Conservation (phyloP, 805 yeast species). For the Ogataea pini region DNA sequence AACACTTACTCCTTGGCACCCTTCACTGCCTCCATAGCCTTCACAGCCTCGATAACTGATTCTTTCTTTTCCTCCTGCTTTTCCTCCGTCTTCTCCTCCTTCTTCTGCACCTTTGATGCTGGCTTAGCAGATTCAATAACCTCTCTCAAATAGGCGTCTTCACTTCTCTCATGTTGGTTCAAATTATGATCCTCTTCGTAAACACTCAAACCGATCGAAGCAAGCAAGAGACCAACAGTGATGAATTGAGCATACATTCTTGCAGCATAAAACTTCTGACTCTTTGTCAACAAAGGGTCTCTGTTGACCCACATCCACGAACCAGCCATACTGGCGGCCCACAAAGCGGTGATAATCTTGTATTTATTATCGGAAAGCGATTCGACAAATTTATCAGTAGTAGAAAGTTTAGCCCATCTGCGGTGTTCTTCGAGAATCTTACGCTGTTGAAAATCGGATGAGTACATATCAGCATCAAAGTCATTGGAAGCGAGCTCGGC, state of each 20-base stretch:
- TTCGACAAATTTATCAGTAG: conserved; percentile 51
- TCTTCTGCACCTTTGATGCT: not conserved
- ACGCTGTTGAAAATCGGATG: conserved; percentile 44
- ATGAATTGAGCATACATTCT: conserved; percentile 89
- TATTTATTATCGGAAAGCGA: conserved; percentile 58
- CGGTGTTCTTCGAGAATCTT: conserved; percentile 46
- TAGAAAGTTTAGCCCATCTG: conserved; percentile 53
- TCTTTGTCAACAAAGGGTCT: conserved; percentile 70
- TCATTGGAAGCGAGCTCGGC: conserved; percentile 72
- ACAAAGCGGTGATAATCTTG: conserved; percentile 64
- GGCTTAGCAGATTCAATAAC: conserved; percentile 26
- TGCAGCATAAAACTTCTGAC: conserved; percentile 85
- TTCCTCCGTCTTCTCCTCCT: not conserved
- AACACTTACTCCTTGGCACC: not conserved
- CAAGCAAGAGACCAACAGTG: conserved; percentile 69
- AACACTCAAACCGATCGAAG: conserved; percentile 64
- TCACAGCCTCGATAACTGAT: not conserved
- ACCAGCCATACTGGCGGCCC: conserved; percentile 82
- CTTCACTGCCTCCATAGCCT: not conserved
- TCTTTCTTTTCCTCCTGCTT: not conserved
- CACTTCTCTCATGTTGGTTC: conserved; percentile 35
- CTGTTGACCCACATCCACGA: conserved; percentile 74
- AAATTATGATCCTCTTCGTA: conserved; percentile 59
- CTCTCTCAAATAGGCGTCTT: conserved; percentile 48
- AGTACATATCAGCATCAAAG: conserved; percentile 64